Conservation (phyloP, 768 basidiomycete species). For the Phaeotremella fagi region DNA sequence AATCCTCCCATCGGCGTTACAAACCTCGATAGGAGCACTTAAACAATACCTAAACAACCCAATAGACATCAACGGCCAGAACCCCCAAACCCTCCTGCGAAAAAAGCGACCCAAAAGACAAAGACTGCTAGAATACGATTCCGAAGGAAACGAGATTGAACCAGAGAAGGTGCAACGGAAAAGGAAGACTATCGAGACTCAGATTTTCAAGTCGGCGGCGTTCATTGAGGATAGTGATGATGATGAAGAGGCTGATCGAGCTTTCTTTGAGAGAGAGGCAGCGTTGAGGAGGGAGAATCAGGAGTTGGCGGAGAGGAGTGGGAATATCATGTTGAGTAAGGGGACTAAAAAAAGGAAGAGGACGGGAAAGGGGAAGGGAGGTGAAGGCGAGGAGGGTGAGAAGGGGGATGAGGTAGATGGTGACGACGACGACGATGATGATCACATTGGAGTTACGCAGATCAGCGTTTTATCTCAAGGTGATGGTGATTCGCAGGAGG, state of each 20-base stretch:
- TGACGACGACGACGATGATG: too few relatives aligned
- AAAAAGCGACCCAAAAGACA: constrained; percentile 54
- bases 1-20: constrained; percentile 64
- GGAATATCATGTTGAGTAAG: constrained; percentile 16
- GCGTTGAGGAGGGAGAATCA: constrained; percentile 31
- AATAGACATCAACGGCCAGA: constrained; percentile 70
- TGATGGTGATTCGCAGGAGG: too few relatives aligned
- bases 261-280: constrained; percentile 69
- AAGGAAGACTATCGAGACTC: constrained; percentile 61
- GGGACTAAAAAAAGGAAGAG: constrained; percentile 14
- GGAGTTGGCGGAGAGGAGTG: constrained; percentile 23
- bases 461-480: too few relatives aligned
- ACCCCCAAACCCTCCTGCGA: constrained; percentile 60
- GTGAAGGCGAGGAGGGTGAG: constrained; percentile 3
- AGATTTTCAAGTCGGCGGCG: constrained; percentile 78
- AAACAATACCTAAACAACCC: constrained; percentile 77
- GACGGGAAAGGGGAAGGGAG: constrained; percentile 11
- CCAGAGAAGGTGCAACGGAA: constrained; percentile 6
- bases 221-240: constrained; percentile 91
- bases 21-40: constrained; percentile 68
- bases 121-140: constrained; percentile 10
- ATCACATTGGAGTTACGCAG: too few relatives aligned
- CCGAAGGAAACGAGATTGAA: constrained; percentile 25
- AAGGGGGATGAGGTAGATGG: constrained; percentile 24
- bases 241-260: constrained; percentile 54